Percentiles rank a stretch among this genome's conserved stretches.
phyloP scores from a whole-genome alignment of 768 basidiomycete genomes.

The Astraeus odoratus region DNA sequence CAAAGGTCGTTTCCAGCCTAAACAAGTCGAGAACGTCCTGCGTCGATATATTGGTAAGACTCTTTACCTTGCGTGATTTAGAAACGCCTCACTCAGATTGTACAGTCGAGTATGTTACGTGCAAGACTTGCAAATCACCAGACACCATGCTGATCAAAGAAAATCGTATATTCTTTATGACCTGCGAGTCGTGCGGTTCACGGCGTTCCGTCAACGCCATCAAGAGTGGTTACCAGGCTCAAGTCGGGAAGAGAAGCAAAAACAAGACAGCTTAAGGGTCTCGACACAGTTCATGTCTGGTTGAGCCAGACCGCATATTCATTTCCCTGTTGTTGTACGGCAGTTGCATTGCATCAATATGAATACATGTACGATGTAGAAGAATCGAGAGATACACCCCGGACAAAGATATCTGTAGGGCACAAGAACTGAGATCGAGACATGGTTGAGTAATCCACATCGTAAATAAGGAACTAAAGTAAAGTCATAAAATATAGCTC shows the following conservation, averaged over 20 bases:
- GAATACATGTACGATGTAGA: conserved; percentile 16
- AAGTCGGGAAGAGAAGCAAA: conserved; percentile 83
- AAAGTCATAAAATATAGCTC: conserved; percentile 6
- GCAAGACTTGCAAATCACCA: conserved; percentile 98
- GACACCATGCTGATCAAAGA: conserved; percentile 96
- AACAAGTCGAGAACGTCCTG: conserved; percentile 95
- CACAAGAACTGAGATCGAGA: neutral
- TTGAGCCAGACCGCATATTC: neutral
- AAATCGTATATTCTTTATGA: conserved; percentile 98
- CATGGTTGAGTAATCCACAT: neutral
- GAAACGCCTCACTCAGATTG: neutral
- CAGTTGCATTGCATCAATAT: conserved; percentile 16
- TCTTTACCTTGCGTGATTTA: neutral
- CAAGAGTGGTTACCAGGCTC: conserved; percentile 98
- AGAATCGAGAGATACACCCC: neutral
- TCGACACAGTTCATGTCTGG: neutral
- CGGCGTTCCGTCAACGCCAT: conserved; percentile 90
- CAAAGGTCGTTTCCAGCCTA: conserved; percentile 97
- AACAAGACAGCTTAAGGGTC: conserved; percentile 57
- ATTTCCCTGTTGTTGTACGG: conserved; percentile 4
- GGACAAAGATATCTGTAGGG: neutral
- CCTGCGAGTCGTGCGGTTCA: conserved; percentile 87
- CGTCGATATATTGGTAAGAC: conserved; percentile 89
- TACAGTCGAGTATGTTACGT: conserved; percentile 95
- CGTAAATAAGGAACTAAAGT: conserved; percentile 5